phyloP scores from a whole-genome alignment of 1,284 basidiomycete species.

The Heterobasidion parviporum region DNA sequence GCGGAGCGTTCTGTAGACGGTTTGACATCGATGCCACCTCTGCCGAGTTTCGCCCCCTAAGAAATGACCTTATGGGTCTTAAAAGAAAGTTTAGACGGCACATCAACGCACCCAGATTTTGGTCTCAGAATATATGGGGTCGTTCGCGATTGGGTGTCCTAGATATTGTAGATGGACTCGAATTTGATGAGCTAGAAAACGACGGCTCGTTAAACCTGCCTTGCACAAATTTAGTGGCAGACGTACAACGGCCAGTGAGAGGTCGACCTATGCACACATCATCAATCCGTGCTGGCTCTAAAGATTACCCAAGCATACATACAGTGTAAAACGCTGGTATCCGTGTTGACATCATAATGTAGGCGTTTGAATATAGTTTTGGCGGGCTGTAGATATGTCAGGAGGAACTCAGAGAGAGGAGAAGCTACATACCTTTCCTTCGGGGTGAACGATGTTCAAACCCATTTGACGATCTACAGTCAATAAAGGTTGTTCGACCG shows the following conservation, averaged over 20 bases:
- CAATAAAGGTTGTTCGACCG: constrained; percentile 83
- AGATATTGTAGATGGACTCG: constrained; percentile 95
- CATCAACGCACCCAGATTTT: constrained; percentile 67
- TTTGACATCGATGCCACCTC: constrained; percentile 73
- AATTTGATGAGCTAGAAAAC: constrained; percentile 76
- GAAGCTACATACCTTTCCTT: constrained; percentile 66
- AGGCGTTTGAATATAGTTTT: constrained; percentile 87
- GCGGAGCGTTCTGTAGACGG: constrained; percentile 59
- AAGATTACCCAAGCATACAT: constrained; percentile 19
- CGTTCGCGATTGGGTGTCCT: constrained; percentile 90
- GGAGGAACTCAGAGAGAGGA: background rate
- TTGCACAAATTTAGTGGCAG: constrained; percentile 1
- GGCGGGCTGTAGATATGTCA: constrained; percentile 50
- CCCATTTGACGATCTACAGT: constrained; percentile 96
- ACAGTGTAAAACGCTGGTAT: constrained; percentile 91
- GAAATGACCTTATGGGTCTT: background rate
- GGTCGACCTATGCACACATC: constrained; percentile 53
- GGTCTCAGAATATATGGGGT: constrained; percentile 76
- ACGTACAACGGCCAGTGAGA: constrained; percentile 81
- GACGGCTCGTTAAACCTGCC: background rate
- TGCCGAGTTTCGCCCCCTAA: constrained; percentile 66
- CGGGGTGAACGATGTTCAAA: constrained; percentile 88
- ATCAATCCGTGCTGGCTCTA: background rate
- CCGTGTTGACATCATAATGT: constrained; percentile 74
- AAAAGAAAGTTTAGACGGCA: background rate